A percentile compares a stretch with the other conserved stretches of the same genome.
Evolutionary conservation across 2,329 filamentous ascomycete genomes (phyloP).

Genomic region (Phoma herbarum): DNA sequence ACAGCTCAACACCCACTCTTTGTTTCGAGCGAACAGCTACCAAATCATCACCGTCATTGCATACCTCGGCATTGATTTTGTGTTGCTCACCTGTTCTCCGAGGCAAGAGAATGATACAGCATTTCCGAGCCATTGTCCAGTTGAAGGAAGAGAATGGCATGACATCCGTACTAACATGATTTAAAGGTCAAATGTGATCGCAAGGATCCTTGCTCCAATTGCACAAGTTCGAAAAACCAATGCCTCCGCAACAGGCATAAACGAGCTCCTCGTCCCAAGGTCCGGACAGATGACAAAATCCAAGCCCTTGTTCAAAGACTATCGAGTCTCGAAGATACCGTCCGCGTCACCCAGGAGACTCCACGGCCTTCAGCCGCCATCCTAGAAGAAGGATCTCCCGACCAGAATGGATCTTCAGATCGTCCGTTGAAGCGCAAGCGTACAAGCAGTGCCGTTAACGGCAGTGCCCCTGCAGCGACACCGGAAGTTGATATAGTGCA

Average conservation of each 20-base stretch:
- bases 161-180: slow-evolving; percentile 3
- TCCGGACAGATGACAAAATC: slow-evolving; percentile 44
- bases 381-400: slow-evolving; percentile 9
- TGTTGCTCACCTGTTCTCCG: background rate
- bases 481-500: slow-evolving; percentile 30
- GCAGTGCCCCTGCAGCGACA: slow-evolving; percentile 17
- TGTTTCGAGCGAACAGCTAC: background rate
- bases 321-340: slow-evolving; percentile 38
- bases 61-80: background rate
- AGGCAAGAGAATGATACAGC: background rate
- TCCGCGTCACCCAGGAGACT: slow-evolving; percentile 26
- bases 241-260: slow-evolving; percentile 47
- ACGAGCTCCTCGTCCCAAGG: slow-evolving; percentile 35
- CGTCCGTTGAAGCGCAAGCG: slow-evolving; percentile 34
- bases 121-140: background rate
- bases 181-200: slow-evolving; percentile 48
- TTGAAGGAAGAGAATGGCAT: background rate
- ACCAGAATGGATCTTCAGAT: slow-evolving; percentile 20
- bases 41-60: background rate
- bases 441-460: slow-evolving; percentile 27
- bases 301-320: slow-evolving; percentile 41
- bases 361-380: slow-evolving; percentile 4
- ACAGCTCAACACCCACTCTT: background rate
- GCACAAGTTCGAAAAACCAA: slow-evolving; percentile 34
- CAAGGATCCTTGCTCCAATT: slow-evolving; percentile 46